phyloP scores from a whole-genome alignment of 2,329 filamentous ascomycete species.

The Aureobasidium lini region DNA sequence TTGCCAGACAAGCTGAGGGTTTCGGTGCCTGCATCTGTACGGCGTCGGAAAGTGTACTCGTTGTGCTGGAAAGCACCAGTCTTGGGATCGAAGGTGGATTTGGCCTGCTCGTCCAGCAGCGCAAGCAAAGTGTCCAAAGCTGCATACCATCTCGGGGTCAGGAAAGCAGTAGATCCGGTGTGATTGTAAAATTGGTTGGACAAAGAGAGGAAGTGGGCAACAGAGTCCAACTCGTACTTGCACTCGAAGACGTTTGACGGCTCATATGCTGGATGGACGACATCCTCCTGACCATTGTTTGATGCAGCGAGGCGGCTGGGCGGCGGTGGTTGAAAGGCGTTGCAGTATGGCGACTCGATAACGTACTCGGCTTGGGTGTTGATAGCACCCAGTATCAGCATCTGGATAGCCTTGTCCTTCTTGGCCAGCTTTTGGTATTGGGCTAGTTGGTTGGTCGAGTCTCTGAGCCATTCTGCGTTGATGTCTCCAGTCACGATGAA shows the following conservation, averaged over 20 bases:
- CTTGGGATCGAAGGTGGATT: conserved; percentile 67
- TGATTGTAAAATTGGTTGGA: conserved; percentile 79
- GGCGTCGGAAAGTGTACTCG: conserved; percentile 78
- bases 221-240: conserved; percentile 96
- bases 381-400: conserved; percentile 82
- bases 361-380: conserved; percentile 95
- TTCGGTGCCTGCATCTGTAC: conserved; percentile 77
- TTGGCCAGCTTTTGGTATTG: conserved; percentile 83
- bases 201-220: conserved; percentile 83
- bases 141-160: conserved; percentile 69
- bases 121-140: conserved; percentile 68
- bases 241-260: conserved; percentile 86
- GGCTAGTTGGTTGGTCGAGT: conserved; percentile 86
- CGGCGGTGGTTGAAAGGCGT: conserved; percentile 91
- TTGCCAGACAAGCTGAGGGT: conserved; percentile 74
- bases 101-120: conserved; percentile 71
- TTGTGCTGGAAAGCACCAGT: conserved; percentile 61
- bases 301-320: conserved; percentile 66
- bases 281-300: conserved; percentile 73
- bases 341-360: conserved; percentile 92
- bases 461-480: conserved; percentile 84
- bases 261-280: conserved; percentile 81
- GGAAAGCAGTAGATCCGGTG: conserved; percentile 68
- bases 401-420: conserved; percentile 69
- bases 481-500: conserved; percentile 94